phyloP scores from a whole-genome alignment of 2,329 filamentous ascomycete species.

The Colletotrichum ledebouriae region DNA sequence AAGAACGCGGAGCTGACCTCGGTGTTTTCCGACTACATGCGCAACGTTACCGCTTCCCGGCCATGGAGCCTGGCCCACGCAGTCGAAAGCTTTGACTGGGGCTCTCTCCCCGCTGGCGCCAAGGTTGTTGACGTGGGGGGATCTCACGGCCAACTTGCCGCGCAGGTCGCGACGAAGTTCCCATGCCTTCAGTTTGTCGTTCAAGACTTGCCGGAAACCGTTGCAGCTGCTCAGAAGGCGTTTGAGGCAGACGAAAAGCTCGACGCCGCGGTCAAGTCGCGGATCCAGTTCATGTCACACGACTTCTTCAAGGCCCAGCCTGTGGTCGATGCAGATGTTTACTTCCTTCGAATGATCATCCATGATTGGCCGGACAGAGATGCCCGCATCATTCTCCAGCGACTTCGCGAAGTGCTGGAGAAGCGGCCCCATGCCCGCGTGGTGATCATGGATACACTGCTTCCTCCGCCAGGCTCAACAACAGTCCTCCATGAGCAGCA shows the following conservation, averaged over 20 bases:
- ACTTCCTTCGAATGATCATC: constrained; percentile 65
- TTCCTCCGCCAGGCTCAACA: constrained; percentile 53
- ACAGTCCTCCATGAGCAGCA: constrained; percentile 37
- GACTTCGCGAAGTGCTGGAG: constrained; percentile 56
- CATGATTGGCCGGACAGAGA: constrained; percentile 67
- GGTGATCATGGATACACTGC: constrained; percentile 47
- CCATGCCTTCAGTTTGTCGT: constrained; percentile 28
- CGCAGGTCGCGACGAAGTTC: constrained; percentile 20
- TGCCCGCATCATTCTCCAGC: constrained; percentile 54
- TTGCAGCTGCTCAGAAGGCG: constrained; percentile 4
- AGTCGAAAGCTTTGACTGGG: constrained; percentile 41
- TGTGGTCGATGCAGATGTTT: constrained; percentile 59
- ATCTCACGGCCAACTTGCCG: constrained; percentile 31
- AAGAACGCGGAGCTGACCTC: constrained; percentile 43
- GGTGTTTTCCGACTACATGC: constrained; percentile 52
- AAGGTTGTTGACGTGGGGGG: constrained; percentile 37
- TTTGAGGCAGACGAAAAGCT: constrained; percentile 4
- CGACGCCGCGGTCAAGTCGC: constrained; percentile 43
- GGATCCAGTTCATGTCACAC: constrained; percentile 53
- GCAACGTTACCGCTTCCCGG: constrained; percentile 48
- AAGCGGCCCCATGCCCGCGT: neutral
- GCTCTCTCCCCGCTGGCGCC: constrained; percentile 20
- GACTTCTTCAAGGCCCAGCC: constrained; percentile 56
- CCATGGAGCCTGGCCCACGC: constrained; percentile 49
- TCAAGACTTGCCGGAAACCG: constrained; percentile 30